A percentile compares a stretch with the other conserved stretches of the same genome.
phyloP scores from a whole-genome alignment of 768 basidiomycete species.

The Tephrocybe sp. region DNA sequence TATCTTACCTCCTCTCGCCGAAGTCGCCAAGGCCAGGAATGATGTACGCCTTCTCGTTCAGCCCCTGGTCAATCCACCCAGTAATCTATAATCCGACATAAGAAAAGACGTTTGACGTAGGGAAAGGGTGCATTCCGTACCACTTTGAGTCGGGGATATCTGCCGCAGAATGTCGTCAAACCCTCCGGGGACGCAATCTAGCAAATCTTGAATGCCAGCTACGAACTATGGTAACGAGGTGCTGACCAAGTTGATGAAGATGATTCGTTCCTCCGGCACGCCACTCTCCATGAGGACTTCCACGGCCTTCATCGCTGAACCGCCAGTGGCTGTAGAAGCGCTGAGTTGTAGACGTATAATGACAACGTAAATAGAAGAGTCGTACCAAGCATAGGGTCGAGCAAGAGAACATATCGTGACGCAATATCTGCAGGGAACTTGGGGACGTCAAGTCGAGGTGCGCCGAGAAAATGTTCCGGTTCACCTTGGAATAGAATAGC shows the following conservation, averaged over 20 bases:
- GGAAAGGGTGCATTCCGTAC: slow-evolving; percentile 45
- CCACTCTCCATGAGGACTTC: slow-evolving; percentile 91
- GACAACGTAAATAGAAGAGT: background rate
- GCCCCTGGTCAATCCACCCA: slow-evolving; percentile 92
- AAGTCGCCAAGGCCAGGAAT: slow-evolving; percentile 98
- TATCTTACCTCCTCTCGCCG: slow-evolving; percentile 75
- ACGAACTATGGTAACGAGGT: background rate
- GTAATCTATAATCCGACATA: slow-evolving; percentile 59
- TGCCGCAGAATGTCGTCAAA: slow-evolving; percentile 73
- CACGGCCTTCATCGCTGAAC: slow-evolving; percentile 96
- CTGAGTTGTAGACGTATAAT: background rate
- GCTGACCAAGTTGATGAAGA: slow-evolving; percentile 90
- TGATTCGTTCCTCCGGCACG: slow-evolving; percentile 92
- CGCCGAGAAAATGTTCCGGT: background rate
- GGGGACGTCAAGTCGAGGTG: background rate
- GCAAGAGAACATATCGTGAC: slow-evolving; percentile 85
- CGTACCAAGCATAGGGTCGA: slow-evolving; percentile 97
- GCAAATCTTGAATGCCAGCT: background rate
- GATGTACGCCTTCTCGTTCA: slow-evolving; percentile 90
- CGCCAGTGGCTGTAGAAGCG: slow-evolving; percentile 73
- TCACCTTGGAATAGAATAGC: slow-evolving; percentile 86
- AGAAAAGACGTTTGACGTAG: background rate
- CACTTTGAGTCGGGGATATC: slow-evolving; percentile 75
- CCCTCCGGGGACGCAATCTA: slow-evolving; percentile 92
- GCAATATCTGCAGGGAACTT: slow-evolving; percentile 95